Percentiles rank a stretch among this genome's conserved stretches.
Evolutionary conservation across 1,284 basidiomycete genomes (phyloP).

Genomic region (Microbotryum violaceum): DNA sequence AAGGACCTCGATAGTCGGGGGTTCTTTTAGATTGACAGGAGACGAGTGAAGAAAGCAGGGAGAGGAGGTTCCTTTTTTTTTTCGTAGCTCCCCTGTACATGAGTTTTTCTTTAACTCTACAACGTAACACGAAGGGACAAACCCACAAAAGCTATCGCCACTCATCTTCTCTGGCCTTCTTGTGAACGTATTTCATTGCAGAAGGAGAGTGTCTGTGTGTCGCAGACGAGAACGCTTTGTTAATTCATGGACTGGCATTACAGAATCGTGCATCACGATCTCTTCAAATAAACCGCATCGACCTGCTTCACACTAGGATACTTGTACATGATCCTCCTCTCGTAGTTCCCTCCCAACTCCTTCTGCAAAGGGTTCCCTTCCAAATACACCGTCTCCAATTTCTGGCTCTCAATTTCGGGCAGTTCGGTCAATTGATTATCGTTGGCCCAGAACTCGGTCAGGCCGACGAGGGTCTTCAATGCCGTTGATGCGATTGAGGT

Average conservation of each 20-base stretch:
- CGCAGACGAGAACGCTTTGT: too few species aligned
- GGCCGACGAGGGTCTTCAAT: constrained; percentile 60
- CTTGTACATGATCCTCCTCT: constrained; percentile 80
- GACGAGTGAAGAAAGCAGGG: background rate
- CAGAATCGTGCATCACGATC: background rate
- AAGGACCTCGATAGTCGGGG: too few species aligned
- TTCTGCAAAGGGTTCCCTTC: constrained; percentile 89
- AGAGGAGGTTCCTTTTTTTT: background rate
- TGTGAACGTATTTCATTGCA: too few species aligned
- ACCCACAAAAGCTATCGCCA: too few species aligned
- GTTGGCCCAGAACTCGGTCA: constrained; percentile 96
- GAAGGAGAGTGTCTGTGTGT: too few species aligned
- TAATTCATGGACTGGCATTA: too few species aligned
- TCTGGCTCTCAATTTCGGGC: constrained; percentile 45
- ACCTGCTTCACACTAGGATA: constrained; percentile 86
- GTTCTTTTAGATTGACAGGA: background rate
- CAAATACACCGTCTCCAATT: constrained; percentile 80
- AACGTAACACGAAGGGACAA: too few species aligned
- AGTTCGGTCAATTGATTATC: constrained; percentile 73
- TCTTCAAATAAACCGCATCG: constrained; percentile 73
- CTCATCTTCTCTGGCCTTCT: too few species aligned
- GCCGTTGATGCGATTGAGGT: constrained; percentile 58
- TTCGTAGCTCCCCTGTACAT: too few species aligned
- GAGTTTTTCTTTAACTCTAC: too few species aligned
- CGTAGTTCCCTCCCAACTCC: constrained; percentile 65